Base-by-base conservation (phyloP, 371 early-diverging fungal species). In the Dichotomocladium elegans region DNA sequence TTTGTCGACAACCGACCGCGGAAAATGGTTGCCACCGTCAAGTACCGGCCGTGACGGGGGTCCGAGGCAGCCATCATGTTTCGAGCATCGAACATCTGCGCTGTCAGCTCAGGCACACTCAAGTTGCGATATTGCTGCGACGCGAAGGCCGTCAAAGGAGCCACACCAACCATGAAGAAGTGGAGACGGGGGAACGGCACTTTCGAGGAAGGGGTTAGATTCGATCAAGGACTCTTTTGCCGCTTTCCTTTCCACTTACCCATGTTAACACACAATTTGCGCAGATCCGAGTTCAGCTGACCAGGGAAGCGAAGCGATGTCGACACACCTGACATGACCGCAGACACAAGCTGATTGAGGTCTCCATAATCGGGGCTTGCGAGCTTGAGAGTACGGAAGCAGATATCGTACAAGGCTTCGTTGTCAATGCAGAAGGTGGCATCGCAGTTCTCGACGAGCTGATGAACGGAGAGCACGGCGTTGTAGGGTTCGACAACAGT, bases 61-160 rank as follows among this genome's bases (percentile, higher is more conserved):
- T 99, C 98, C 53, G 93, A 91, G 9, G 97, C 98, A 43, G 98
- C 95, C 99, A 97, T 96, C 96, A 99, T 97, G 85, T 99, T 97
- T 71, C 87, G 88, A 69, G 92, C 89, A 70, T 96, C 97, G 66
- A 99, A 99, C 94, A 99, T 93, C 72, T 99, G 99, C 66, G 88
- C 87, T 21, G 97, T 95, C 55, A 94, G 73, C 66, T 98, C 99
- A 41, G 93, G 86, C 6, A 99, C 98, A 34, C 89, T 89, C 63
- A 93, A 69, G 49, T 87, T 83, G 49, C 92, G 90, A 87, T 94
- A 99, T 28, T 87, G 82, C 63, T 88, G 87, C 40, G 94, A 87
- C 51, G 87, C 93, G 51, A 84, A 80, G 44, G 97, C 84, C 19
- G 94, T 93, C 58, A 99, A 81, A n/a, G 98, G 98, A 26, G 99